Conservation (phyloP, 139 green algal species). For the Chlamydomonas sp. region DNA sequence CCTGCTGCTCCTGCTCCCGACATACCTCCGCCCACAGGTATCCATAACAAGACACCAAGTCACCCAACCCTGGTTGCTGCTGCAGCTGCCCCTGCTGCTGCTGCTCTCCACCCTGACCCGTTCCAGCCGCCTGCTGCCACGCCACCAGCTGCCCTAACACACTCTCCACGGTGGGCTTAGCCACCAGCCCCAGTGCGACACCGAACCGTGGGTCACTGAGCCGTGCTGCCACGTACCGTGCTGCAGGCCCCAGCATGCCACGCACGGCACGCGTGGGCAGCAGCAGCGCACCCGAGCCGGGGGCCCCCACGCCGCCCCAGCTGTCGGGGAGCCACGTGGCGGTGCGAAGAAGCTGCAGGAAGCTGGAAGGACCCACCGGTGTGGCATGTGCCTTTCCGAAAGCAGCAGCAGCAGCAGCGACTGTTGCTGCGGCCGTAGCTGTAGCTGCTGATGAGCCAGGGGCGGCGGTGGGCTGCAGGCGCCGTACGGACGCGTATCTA, state of each 20-base stretch:
- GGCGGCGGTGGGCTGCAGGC: too few relatives aligned
- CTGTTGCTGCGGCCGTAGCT: not conserved
- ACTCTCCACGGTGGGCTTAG: not conserved
- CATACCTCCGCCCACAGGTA: too few relatives aligned
- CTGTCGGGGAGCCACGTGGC: constrained; percentile 15
- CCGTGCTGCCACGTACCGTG: not conserved
- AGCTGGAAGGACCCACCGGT: not conserved
- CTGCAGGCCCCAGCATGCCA: not conserved
- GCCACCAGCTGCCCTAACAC: constrained; percentile 8
- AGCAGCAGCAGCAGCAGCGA: not conserved
- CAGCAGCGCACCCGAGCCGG: not conserved
- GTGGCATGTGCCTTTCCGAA: not conserved
- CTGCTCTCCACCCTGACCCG: not conserved
- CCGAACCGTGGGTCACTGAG: not conserved
- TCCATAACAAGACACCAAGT: too few relatives aligned
- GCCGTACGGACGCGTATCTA: not conserved
- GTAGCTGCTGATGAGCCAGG: not conserved
- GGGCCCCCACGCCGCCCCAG: constrained; percentile 5
- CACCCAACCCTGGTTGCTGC: too few relatives aligned
- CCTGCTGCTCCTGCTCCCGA: too few relatives aligned
- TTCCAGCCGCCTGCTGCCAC: not conserved
- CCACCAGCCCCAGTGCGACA: not conserved
- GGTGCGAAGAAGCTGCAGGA: not conserved
- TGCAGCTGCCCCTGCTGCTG: not conserved
- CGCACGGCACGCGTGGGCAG: not conserved